Conservation (phyloP, 2,329 filamentous ascomycete species). For the Cadophora gregata region DNA sequence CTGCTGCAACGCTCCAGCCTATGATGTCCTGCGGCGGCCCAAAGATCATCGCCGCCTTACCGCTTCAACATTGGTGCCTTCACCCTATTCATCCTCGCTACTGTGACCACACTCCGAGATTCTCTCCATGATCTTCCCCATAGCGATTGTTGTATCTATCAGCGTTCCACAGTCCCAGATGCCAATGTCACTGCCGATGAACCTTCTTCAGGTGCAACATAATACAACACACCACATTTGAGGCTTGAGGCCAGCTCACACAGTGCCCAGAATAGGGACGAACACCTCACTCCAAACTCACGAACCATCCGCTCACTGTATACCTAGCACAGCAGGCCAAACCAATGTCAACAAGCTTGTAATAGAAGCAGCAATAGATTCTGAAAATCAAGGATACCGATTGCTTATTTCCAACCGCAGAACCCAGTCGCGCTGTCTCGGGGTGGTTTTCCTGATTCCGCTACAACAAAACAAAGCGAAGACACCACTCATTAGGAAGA, state of each 20-base stretch:
- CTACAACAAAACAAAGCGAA: background rate
- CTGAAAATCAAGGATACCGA: background rate
- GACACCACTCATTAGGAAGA: background rate
- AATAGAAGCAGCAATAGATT: background rate
- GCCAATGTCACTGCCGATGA: slow-evolving; percentile 9
- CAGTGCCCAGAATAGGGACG: slow-evolving; percentile 16
- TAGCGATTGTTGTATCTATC: background rate
- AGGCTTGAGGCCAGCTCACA: background rate
- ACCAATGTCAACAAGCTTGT: background rate
- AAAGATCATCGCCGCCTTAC: slow-evolving; percentile 28
- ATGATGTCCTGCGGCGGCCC: slow-evolving; percentile 17
- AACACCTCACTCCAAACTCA: slow-evolving; percentile 25
- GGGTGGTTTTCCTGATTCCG: background rate
- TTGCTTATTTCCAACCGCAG: background rate
- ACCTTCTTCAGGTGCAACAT: slow-evolving; percentile 14
- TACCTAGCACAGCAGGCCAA: slow-evolving; percentile 22
- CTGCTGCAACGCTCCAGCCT: slow-evolving; percentile 30
- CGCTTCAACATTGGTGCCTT: slow-evolving; percentile 14
- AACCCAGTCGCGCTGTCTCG: slow-evolving; percentile 8
- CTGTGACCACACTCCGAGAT: background rate
- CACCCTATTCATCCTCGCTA: background rate
- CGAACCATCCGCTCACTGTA: slow-evolving; percentile 24
- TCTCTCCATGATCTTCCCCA: background rate
- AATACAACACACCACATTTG: background rate
- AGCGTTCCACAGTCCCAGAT: slow-evolving; percentile 4